Base-by-base conservation (phyloP, 1,284 basidiomycete genomes). In the Leccinum laetum region DNA sequence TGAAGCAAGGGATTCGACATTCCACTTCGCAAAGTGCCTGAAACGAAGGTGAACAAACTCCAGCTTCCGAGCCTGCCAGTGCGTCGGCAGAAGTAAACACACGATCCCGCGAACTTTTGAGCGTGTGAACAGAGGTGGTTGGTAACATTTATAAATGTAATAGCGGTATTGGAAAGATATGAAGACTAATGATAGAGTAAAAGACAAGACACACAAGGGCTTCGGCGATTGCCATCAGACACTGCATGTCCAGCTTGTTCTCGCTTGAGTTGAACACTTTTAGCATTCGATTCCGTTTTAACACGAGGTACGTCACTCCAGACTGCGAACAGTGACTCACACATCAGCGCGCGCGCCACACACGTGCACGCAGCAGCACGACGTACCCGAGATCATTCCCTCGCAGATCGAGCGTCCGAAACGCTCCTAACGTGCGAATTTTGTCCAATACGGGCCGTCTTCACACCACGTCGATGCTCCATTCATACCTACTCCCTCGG, bases 241-340 rank as follows among this genome's bases (percentile, higher is more conserved):
- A 94, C 11, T 86, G 80, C 29, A 29, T 32, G 37, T 97, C 96
- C 21, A 99, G 87, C 76, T 92, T 94, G 78, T 99, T 99, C 74
- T 98, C 96, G 73, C 92, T 92, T 59, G 99, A 79, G 75, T 98
- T 99, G 37, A 98, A 84, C 13, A 98, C 92, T 76, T 96, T 96
- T 46, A 99, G 82, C 1, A 96, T 99, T 35, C 96, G 84, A 77
- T 99, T 99, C 56, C 96, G 89, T 77, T 98, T 98, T 66, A 99
- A 81, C 0, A 98, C 92, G 52, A 99, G 87, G 76, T 98, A 98
- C 0, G 87, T 88, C 26, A 41, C 39, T 41, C 39, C 39, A 41
- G 39, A 41, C 35, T 69, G 16, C 14, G 29, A 24, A 29, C 24
- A 16, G 14, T 8, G 10, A 52, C 21, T 26, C 24, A 32, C 29